Evolutionary conservation across 306 rosid genomes (phyloP).

Genomic region (Acacia confusa): DNA sequence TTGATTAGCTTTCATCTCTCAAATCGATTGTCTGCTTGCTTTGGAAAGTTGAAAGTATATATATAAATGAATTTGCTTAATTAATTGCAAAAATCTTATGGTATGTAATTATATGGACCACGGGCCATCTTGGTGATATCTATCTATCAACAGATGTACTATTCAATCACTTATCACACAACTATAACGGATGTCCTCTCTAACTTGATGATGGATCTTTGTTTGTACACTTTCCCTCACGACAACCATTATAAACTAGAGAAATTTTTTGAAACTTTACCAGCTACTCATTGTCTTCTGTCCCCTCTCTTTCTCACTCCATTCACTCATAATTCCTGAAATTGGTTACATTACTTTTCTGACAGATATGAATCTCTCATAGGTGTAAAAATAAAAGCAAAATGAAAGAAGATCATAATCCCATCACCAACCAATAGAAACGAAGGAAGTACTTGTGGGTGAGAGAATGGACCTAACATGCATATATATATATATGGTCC

Average conservation of each 20-base stretch:
- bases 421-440: neutral
- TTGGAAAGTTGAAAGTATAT: neutral
- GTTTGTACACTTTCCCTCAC: conserved; percentile 29
- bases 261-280: conserved; percentile 3
- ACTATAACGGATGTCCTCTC: conserved; percentile 21
- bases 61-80: neutral
- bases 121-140: neutral
- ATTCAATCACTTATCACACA: conserved; percentile 7
- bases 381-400: neutral
- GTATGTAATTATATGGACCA: neutral
- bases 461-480: conserved; percentile 3
- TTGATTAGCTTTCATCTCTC: neutral
- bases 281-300: neutral
- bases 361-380: neutral
- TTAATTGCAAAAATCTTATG: neutral
- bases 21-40: neutral
- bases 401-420: neutral
- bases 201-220: conserved; percentile 32
- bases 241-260: conserved; percentile 33
- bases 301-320: neutral
- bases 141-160: neutral
- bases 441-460: neutral
- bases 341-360: neutral
- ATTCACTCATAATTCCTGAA: neutral
- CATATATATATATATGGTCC: neutral